A percentile compares a stretch with the other conserved stretches of the same genome.
Conservation (phyloP, 495 filamentous ascomycete genomes). For the Jackrogersella multiformis region DNA sequence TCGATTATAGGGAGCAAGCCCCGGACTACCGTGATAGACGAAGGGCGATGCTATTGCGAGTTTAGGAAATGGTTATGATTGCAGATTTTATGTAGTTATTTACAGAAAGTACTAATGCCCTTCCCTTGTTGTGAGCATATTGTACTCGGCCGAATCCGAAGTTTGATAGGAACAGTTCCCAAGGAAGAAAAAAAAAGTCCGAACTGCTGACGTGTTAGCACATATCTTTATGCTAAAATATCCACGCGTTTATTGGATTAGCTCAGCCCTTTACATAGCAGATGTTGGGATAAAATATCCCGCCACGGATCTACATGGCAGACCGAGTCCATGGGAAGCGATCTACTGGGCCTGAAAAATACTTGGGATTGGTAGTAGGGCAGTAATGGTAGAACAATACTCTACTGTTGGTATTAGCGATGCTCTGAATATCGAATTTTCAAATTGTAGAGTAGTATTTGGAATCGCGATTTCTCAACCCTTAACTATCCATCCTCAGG, state of each 20-base stretch:
- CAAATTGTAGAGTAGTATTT: constrained; percentile 19
- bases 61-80: background rate
- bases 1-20: background rate
- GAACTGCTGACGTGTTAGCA: constrained; percentile 16
- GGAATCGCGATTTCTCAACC: constrained; percentile 13
- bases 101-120: background rate
- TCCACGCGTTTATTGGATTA: background rate
- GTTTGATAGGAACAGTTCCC: constrained; percentile 2
- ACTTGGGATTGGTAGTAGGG: background rate
- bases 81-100: too few relatives aligned
- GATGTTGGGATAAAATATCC: constrained; percentile 8
- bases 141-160: constrained; percentile 23
- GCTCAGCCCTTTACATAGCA: background rate
- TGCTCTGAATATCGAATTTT: constrained; percentile 19
- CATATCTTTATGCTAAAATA: background rate
- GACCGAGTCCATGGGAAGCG: constrained; percentile 31
- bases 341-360: constrained; percentile 9
- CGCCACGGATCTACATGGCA: constrained; percentile 6
- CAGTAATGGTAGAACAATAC: background rate
- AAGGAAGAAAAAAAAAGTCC: constrained; percentile 36
- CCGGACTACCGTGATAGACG: background rate
- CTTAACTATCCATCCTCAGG: background rate
- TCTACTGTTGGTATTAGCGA: constrained; percentile 12
- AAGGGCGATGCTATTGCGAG: background rate
- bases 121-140: background rate